Percentiles rank a stretch among this genome's conserved stretches.
Evolutionary conservation across 306 rosid genomes (phyloP).

Genomic region (Oemleria cerasiformis): DNA sequence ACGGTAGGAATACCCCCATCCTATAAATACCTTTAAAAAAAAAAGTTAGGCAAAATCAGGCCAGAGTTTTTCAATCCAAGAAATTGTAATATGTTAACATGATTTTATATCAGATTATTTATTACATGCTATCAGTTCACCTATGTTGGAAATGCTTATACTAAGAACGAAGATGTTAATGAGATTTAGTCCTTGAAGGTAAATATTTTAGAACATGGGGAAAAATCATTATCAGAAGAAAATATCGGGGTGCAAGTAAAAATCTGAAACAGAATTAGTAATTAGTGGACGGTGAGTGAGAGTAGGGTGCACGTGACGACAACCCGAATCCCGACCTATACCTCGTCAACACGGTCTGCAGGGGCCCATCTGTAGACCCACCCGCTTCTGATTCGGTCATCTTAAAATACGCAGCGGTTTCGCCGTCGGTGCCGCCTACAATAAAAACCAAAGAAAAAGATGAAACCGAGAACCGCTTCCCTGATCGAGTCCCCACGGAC

Average conservation of each 20-base stretch:
- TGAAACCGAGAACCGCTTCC: not conserved
- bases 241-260: not conserved
- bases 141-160: too few species aligned
- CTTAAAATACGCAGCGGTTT: slow-evolving; percentile 31
- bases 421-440: slow-evolving; percentile 65
- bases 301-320: slow-evolving; percentile 64
- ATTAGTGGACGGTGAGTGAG: slow-evolving; percentile 47
- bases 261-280: slow-evolving; percentile 6
- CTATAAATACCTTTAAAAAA: too few species aligned
- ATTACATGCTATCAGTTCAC: too few species aligned
- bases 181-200: not conserved
- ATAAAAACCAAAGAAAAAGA: not conserved
- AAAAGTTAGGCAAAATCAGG: too few species aligned
- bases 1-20: too few species aligned
- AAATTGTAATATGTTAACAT: too few species aligned
- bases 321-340: slow-evolving; percentile 56
- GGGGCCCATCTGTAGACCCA: slow-evolving; percentile 39
- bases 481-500: slow-evolving; percentile 16
- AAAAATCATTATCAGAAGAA: not conserved
- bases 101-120: too few species aligned
- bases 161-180: not conserved
- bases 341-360: slow-evolving; percentile 50
- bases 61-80: too few species aligned
- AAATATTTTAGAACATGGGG: not conserved
- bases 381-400: slow-evolving; percentile 42